Conservation (phyloP, 306 rosid species). For the Erythrophleum fordii region DNA sequence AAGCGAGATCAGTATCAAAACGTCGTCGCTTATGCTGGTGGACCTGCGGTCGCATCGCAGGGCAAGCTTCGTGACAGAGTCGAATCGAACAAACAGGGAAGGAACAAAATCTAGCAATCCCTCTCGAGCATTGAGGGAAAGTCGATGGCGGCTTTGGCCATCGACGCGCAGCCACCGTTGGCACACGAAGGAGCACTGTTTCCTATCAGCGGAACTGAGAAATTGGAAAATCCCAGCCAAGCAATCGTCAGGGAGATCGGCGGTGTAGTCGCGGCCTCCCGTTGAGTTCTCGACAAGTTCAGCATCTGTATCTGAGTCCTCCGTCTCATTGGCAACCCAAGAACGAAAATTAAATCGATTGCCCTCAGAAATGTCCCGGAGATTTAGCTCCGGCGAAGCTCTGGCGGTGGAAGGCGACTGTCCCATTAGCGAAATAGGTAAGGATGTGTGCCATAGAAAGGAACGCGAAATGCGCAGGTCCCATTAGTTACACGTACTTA, state of each 20-base stretch:
- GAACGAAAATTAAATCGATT: constrained; percentile 38
- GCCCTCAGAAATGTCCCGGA: constrained; percentile 6
- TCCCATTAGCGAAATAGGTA: constrained; percentile 52
- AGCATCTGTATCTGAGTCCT: constrained; percentile 2
- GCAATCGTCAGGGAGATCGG: constrained; percentile 73
- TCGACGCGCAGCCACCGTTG: constrained; percentile 69
- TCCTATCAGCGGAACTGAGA: constrained; percentile 64
- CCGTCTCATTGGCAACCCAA: background rate
- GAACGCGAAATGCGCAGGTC: background rate
- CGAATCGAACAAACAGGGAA: constrained; percentile 65
- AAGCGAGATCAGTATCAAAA: constrained; percentile 61
- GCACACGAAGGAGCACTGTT: constrained; percentile 67
- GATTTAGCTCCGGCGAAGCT: constrained; percentile 25
- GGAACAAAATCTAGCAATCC: constrained; percentile 57
- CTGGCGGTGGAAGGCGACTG: constrained; percentile 61
- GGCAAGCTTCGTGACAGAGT: constrained; percentile 70
- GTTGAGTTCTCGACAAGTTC: constrained; percentile 24
- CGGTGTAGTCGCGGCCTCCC: constrained; percentile 42
- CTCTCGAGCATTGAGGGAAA: constrained; percentile 58
- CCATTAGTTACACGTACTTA: background rate
- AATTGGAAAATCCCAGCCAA: constrained; percentile 60
- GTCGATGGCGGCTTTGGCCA: constrained; percentile 66
- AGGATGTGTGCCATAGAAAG: background rate
- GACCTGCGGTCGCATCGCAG: constrained; percentile 74
- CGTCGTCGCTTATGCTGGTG: constrained; percentile 66